phyloP scores from a whole-genome alignment of 2,329 filamentous ascomycete species.

The Venturia effusa region DNA sequence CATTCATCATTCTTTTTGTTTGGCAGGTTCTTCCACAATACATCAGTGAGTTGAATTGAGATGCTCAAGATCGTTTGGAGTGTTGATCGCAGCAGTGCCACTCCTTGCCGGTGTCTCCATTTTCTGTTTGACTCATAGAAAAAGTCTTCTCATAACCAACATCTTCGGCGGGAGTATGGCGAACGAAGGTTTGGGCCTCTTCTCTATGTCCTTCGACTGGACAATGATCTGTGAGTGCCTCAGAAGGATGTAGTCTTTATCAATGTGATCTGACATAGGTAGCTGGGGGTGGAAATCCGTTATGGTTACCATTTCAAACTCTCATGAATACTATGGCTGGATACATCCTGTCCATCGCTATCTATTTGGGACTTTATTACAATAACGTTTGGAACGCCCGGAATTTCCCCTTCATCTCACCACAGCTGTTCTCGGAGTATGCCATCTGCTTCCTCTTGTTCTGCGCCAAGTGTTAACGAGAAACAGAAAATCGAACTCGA shows the following conservation, averaged over 20 bases:
- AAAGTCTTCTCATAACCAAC: slow-evolving; percentile 12
- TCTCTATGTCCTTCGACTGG: slow-evolving; percentile 35
- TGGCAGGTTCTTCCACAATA: slow-evolving; percentile 15
- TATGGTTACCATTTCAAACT: slow-evolving; percentile 12
- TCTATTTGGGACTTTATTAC: slow-evolving; percentile 12
- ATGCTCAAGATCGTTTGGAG: no score
- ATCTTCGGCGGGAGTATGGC: slow-evolving; percentile 12
- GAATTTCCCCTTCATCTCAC: slow-evolving; percentile 14
- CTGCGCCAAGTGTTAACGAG: slow-evolving; percentile 12
- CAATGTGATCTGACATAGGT: not conserved
- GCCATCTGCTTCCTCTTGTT: not conserved
- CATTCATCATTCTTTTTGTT: slow-evolving; percentile 15
- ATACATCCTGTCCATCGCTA: slow-evolving; percentile 15
- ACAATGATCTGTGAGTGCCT: slow-evolving; percentile 8
- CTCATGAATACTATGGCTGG: slow-evolving; percentile 10
- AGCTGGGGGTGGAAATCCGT: not conserved
- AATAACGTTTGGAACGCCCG: slow-evolving; percentile 11
- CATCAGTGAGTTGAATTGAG: slow-evolving; percentile 14
- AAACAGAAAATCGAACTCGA: slow-evolving; percentile 8
- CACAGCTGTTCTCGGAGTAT: slow-evolving; percentile 12
- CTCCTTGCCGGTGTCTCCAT: slow-evolving; percentile 11
- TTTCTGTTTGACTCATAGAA: slow-evolving; percentile 12
- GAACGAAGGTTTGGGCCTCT: slow-evolving; percentile 17
- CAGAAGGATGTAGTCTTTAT: not conserved
- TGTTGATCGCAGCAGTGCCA: not conserved